Percentiles rank a stretch among this genome's conserved stretches.
These are phyloP conservation scores for Penicillium occitanis DNA, from an alignment of 2,329 filamentous ascomycete species.

Conservation along the genomic window DNA sequence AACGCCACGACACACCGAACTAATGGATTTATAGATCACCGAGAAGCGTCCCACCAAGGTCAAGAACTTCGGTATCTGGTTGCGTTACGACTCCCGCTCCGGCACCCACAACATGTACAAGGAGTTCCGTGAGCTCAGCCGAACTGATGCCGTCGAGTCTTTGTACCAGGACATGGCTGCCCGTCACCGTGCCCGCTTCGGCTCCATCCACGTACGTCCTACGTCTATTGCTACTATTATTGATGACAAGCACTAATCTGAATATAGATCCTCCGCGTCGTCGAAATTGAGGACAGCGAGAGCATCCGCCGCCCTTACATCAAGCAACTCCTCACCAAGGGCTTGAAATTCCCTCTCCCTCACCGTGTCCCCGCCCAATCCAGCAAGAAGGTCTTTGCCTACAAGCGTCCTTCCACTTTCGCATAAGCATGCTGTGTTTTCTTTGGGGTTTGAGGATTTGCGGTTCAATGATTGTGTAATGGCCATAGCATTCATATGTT, in stretches of 20 bases:
- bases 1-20: not conserved
- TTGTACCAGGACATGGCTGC: conserved; percentile 99
- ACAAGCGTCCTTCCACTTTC: conserved; percentile 94
- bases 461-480: conserved; percentile 45
- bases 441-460: conserved; percentile 39
- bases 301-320: conserved; percentile 99
- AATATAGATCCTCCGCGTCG: conserved; percentile 88
- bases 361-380: conserved; percentile 84
- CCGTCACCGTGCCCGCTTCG: conserved; percentile 96
- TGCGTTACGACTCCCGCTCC: conserved; percentile 99
- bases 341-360: conserved; percentile 96
- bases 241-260: too few relatives aligned
- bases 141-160: conserved; percentile 90
- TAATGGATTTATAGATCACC: conserved; percentile 65
- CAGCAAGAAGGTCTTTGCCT: conserved; percentile 88
- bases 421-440: conserved; percentile 65
- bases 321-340: conserved; percentile 94
- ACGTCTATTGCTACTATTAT: too few relatives aligned
- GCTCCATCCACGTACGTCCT: conserved; percentile 87
- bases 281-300: conserved; percentile 92
- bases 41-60: conserved; percentile 99
- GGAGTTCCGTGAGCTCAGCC: conserved; percentile 99
- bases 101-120: conserved; percentile 99
- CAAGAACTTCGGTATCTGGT: conserved; percentile 99
- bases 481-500: conserved; percentile 44